A percentile compares a stretch with the other conserved stretches of the same genome.
Conservation (phyloP, 441 rosid species). For the Aquilaria agallochum region DNA sequence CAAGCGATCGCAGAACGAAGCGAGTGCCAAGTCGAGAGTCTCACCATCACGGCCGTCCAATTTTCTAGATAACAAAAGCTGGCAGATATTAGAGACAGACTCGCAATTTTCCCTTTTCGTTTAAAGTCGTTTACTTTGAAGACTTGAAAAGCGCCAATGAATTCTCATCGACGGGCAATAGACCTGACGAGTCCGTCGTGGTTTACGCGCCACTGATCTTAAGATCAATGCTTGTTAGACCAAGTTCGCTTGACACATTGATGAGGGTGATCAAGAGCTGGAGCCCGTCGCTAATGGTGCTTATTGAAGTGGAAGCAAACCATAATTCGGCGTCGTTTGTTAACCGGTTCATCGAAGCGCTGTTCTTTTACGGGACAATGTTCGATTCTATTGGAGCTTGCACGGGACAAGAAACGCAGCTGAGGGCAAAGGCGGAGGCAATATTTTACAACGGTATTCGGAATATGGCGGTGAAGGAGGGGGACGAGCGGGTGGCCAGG, state of each 20-base stretch:
- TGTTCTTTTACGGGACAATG: constrained; percentile 43
- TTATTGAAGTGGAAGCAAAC: constrained; percentile 46
- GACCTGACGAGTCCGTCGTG: constrained; percentile 28
- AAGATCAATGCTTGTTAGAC: constrained; percentile 25
- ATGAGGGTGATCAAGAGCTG: constrained; percentile 31
- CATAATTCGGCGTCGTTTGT: constrained; percentile 44
- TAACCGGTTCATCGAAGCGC: constrained; percentile 42
- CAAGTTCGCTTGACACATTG: constrained; percentile 33
- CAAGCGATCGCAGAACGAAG: constrained; percentile 34
- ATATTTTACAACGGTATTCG: constrained; percentile 19
- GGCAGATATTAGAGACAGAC: constrained; percentile 28
- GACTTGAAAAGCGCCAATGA: constrained; percentile 24
- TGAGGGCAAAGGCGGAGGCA: constrained; percentile 18
- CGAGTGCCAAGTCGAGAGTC: constrained; percentile 19
- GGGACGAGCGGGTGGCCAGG: constrained; percentile 28
- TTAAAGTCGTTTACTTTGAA: constrained; percentile 18
- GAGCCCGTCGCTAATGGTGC: constrained; percentile 38
- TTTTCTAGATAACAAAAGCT: constrained; percentile 7
- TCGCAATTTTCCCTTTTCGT: constrained; percentile 38
- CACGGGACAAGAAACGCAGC: constrained; percentile 16
- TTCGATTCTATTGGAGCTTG: constrained; percentile 43
- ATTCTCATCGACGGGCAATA: constrained; percentile 20
- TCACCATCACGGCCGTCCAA: constrained; percentile 39
- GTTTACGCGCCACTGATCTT: constrained; percentile 29
- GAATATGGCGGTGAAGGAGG: constrained; percentile 34